phyloP scores from a whole-genome alignment of 1,139 yeast genomes.

The Geotrichum reessii region DNA sequence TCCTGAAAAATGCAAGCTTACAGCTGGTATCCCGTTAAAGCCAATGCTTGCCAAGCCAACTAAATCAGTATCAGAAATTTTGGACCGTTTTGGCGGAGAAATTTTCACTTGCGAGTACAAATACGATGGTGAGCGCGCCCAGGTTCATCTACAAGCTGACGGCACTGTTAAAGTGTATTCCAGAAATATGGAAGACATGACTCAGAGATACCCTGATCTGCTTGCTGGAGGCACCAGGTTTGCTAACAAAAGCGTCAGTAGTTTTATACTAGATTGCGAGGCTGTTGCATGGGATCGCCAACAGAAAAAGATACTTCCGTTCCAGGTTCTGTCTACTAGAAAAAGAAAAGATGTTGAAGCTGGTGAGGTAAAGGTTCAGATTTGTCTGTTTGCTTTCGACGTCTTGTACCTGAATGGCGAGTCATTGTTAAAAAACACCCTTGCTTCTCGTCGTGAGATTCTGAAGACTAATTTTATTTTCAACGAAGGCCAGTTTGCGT shows the following conservation, averaged over 20 bases:
- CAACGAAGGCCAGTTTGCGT: constrained; percentile 72
- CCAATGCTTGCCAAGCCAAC: constrained; percentile 99
- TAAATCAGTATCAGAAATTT: constrained; percentile 79
- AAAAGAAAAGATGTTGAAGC: constrained; percentile 89
- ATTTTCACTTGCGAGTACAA: constrained; percentile 92
- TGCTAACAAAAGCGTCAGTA: constrained; percentile 40
- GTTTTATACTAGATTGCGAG: constrained; percentile 85
- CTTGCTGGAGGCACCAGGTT: constrained; percentile 62
- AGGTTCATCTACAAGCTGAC: constrained; percentile 66
- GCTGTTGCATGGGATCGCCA: constrained; percentile 97
- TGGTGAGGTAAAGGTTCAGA: constrained; percentile 80
- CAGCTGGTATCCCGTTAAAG: constrained; percentile 91
- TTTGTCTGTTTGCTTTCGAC: constrained; percentile 90
- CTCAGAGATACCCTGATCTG: constrained; percentile 90
- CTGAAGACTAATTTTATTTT: constrained; percentile 53
- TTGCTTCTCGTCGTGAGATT: constrained; percentile 62
- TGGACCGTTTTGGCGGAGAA: constrained; percentile 80
- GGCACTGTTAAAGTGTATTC: constrained; percentile 77
- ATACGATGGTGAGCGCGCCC: constrained; percentile 97
- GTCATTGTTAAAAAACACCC: constrained; percentile 60
- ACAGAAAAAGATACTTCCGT: constrained; percentile 73
- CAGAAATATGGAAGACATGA: constrained; percentile 95
- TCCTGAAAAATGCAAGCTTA: constrained; percentile 62
- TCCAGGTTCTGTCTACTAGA: constrained; percentile 86
- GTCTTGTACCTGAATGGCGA: constrained; percentile 66